Conservation (phyloP, 83 land plant genomes). For the Picea abies region DNA sequence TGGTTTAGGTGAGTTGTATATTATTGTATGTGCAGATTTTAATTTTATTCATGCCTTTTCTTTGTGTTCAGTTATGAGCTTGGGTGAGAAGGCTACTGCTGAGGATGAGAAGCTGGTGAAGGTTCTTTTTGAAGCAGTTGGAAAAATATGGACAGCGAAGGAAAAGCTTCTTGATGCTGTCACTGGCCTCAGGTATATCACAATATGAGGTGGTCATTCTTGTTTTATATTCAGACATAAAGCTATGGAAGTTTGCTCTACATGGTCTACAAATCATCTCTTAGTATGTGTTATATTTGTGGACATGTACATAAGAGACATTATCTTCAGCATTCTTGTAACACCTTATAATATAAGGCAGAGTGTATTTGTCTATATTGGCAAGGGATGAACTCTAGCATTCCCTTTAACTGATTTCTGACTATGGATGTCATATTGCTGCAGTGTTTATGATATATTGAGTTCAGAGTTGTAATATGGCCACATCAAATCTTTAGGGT, state of each 20-base stretch:
- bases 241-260: not conserved
- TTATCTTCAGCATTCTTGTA: not conserved
- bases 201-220: not conserved
- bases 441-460: not conserved
- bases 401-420: not conserved
- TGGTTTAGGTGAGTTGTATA: not conserved
- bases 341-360: not conserved
- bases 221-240: not conserved
- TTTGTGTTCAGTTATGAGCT: constrained; percentile 65
- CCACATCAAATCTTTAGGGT: not conserved
- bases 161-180: constrained; percentile 96
- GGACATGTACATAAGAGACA: not conserved
- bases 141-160: constrained; percentile 76
- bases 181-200: constrained; percentile 86
- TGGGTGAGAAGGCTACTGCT: constrained; percentile 72
- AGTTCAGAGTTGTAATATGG: not conserved
- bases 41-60: not conserved
- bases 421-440: not conserved
- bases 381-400: not conserved
- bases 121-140: constrained; percentile 77
- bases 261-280: not conserved
- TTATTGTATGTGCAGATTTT: not conserved
- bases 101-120: constrained; percentile 77
- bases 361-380: not conserved
- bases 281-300: not conserved